Base-by-base conservation (phyloP, 495 filamentous ascomycete species). In the Penicillium steckii region DNA sequence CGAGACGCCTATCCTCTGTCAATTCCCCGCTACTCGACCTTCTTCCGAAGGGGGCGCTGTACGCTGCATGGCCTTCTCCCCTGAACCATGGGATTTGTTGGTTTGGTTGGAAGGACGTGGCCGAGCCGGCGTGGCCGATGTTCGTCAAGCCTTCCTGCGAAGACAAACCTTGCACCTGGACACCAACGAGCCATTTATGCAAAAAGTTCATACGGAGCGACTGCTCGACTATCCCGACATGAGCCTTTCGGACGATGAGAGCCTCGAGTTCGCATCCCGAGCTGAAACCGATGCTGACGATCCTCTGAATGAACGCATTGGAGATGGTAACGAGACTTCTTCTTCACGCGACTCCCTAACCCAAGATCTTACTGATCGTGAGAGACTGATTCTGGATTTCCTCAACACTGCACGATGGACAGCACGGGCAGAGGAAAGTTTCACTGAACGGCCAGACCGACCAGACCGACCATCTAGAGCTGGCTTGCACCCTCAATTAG, bases 31-130 rank as follows among this genome's bases (percentile, higher is more conserved):
- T 5, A 85, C 86, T 1, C 73, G 85, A 52, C 73, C 82, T 8
- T 74, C 73, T 48, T 66, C 64, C 17, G 82, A 83, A 38, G 79
- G 76, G 17, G 93, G 95, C 48, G 91, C 94, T 38, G 84, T 98
- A 45, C 83, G 94, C 45, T 88, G 90, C 48, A 93, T 98, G 85
- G 79, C 84, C 19, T 98, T 98, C 64, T 87, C 89, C 0, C 91
- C 94, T 2, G 89, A 87, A 17, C 90, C 92, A 8, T 89, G 85
- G 81, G 93, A 98, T 66, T 80, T 98, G 13, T 77, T 98, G 27
- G 88, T 95, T 21, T 97, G 93, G 91, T 83, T 91, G 18, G 94
- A 98, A 70, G 87, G 95, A 54, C 86, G 85, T 53, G 92, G 90
- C 8, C 80, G 88, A 56, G 80, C 93, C 27, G 92, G 91, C 9